Evolutionary conservation across 129 eudicot genomes (phyloP), one percentile per base, ranked within the genome.

Genomic region (Ambrosia artemisiifolia): DNA sequence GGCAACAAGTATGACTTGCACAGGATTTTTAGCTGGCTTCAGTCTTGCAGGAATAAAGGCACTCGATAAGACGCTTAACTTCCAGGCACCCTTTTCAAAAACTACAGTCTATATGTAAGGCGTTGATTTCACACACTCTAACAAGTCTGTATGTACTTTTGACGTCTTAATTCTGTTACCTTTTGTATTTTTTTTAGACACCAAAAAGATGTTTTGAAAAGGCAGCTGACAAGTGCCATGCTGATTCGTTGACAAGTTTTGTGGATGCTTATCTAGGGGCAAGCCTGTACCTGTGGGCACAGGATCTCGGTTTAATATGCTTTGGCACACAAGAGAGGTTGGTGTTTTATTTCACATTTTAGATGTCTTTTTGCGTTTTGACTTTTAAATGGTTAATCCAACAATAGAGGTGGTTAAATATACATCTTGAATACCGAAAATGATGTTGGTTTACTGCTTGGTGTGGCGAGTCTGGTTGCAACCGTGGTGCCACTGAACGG

Each of bases 211-310:
- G 94, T 78, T 95, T 95, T 79, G 99, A 95, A 62, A 95, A n/a
- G n/a, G n/a, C n/a, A n/a, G n/a, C n/a, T n/a, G n/a, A n/a, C n/a
- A n/a, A n/a, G n/a, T n/a, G n/a, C 80, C 96, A 95, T 67, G 75
- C 82, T 50, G 99, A 95, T 79, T 79, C 90, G 35, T 63, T 95
- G 71, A 72, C 97, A 1, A 90, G 99, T 81, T 86, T 95, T 11
- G 99, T 95, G 73, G 99, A 85, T 51, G 88, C 99, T 65, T 95
- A 97, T 83, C 97, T n/a, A 90, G 99, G 99, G 99, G 99, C 5
- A 95, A 90, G 79, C 99, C 87, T 48, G 99, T 95, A 24, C 85
- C 99, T 48, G 95, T 95, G 77, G 99, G 99, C 49, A 95, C 99
- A 2, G 99, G 99, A 42, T 82, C 97, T 14, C 85, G 88, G 16